Evolutionary conservation across 768 basidiomycete species (phyloP).

Genomic region (Mrakia frigida): DNA sequence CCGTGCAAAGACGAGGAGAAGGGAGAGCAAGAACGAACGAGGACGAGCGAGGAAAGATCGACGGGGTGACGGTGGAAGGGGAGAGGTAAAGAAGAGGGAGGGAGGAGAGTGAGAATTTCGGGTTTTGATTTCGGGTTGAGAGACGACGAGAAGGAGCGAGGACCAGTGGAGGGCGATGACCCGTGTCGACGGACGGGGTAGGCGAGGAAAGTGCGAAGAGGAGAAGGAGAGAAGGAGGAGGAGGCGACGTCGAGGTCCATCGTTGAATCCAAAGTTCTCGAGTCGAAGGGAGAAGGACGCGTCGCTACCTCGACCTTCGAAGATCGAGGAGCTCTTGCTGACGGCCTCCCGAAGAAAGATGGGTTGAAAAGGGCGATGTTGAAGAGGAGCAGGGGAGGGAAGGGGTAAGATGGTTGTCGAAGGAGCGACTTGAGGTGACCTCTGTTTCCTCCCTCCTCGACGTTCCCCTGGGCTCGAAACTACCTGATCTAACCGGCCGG

Average conservation of each 20-base stretch:
- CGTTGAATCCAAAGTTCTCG: not conserved
- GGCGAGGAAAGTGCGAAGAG: not conserved
- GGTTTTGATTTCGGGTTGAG: not conserved
- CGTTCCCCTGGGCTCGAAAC: not conserved
- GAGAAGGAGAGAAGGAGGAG: not conserved
- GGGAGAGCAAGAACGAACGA: slow-evolving; percentile 36
- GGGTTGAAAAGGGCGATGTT: not conserved
- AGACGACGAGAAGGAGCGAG: not conserved
- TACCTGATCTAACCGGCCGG: not conserved
- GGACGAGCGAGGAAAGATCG: slow-evolving; percentile 43
- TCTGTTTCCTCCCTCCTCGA: not conserved
- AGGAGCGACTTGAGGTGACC: not conserved
- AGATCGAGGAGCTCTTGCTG: slow-evolving; percentile 22
- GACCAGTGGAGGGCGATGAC: not conserved
- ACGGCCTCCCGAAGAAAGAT: not conserved
- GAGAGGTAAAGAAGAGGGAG: slow-evolving; percentile 42
- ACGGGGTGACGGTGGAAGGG: slow-evolving; percentile 47
- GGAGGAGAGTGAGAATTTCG: slow-evolving; percentile 17
- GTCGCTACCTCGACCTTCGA: slow-evolving; percentile 14
- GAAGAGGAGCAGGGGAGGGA: not conserved
- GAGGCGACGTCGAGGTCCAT: not conserved
- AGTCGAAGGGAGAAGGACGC: slow-evolving; percentile 1
- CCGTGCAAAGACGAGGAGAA: slow-evolving; percentile 49
- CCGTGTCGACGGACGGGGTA: not conserved
- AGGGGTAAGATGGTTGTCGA: not conserved